Evolutionary conservation across 768 basidiomycete species (phyloP), one percentile per base, ranked within the genome.

Genomic region (Mycena floridula): DNA sequence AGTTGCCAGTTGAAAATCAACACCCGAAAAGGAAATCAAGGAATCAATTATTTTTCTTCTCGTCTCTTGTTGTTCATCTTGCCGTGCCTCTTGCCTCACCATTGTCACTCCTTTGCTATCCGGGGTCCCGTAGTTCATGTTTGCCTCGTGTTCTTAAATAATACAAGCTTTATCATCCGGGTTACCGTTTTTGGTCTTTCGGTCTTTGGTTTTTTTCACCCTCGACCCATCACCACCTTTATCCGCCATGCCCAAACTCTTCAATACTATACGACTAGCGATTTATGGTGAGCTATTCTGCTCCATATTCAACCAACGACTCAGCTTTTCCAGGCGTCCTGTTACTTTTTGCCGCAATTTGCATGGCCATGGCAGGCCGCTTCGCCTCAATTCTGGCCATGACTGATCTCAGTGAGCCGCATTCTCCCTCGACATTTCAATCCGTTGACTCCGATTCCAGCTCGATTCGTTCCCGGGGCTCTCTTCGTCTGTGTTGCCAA

Each of bases 381-480:
- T 88, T 91, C 56, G 79, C 86, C 60, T 69, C 68, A 44, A 71
- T 88, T 25, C 66, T 89, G 50, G 72, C 79, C 48, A 70, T 85
- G 51, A 86, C 83, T 46, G 85, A 89, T 66, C 82, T 91, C 60
- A 90, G 88, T 90, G 60, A 59, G 83, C 35, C 46, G 25, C 52
- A 40, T 42, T 40, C 27, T 44, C 37, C 37, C 43, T 39, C 40
- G 20, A 25, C 38, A 39, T 39, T 15, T 13, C 18, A 25, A 13
- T 7, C 20, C 11, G 36, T 22, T 45, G 47, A 30, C 51, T 39
- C 7, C 24, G 37, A 37, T 24, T 43, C 7, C 54, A 91, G 89
- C 89, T 66, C 87, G 82, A 67, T 91, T 90, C 59, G 81, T 91
- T 28, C 89, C 89, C 15, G 86, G 89, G 57, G 82, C 89, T 43